These are phyloP conservation scores for Fusarium aywerte DNA, from an alignment of 2,329 filamentous ascomycete genomes.

Conservation along the genomic window DNA sequence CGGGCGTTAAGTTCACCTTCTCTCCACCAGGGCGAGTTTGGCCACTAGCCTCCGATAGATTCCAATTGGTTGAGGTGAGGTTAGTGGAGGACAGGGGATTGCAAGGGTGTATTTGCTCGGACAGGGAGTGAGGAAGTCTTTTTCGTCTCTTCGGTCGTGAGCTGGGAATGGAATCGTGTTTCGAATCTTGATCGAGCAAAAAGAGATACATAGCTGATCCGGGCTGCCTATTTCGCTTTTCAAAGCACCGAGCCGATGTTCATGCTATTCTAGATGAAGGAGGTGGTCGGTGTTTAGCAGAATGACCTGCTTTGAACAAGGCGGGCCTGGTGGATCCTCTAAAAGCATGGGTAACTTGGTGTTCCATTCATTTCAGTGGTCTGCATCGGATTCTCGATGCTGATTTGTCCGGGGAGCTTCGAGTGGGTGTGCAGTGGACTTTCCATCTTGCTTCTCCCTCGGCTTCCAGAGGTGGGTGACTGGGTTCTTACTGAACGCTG, in stretches of 20 bases:
- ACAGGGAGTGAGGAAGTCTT: slow-evolving; percentile 21
- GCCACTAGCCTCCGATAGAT: slow-evolving; percentile 15
- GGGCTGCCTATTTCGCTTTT: slow-evolving; percentile 14
- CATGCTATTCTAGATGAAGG: slow-evolving; percentile 43
- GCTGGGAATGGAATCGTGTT: slow-evolving; percentile 21
- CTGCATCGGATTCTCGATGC: neutral
- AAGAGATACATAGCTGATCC: neutral
- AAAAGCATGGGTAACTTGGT: slow-evolving; percentile 28
- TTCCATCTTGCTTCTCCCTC: slow-evolving; percentile 46
- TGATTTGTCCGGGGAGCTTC: slow-evolving; percentile 30
- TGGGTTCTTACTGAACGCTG: neutral
- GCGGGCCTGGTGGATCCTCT: slow-evolving; percentile 33
- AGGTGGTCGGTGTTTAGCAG: slow-evolving; percentile 43
- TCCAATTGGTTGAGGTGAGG: slow-evolving; percentile 26
- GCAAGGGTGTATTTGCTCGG: slow-evolving; percentile 24
- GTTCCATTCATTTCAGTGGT: slow-evolving; percentile 33
- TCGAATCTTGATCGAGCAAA: neutral
- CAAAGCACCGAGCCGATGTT: slow-evolving; percentile 5
- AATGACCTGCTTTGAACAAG: slow-evolving; percentile 32
- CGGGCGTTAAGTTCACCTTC: slow-evolving; percentile 29
- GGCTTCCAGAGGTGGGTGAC: slow-evolving; percentile 37
- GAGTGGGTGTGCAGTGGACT: slow-evolving; percentile 41
- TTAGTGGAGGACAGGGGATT: slow-evolving; percentile 25
- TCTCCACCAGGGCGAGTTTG: slow-evolving; percentile 37
- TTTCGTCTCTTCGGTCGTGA: slow-evolving; percentile 5